Conservation (phyloP, 306 rosid species). For the Cucumis hystrix region DNA sequence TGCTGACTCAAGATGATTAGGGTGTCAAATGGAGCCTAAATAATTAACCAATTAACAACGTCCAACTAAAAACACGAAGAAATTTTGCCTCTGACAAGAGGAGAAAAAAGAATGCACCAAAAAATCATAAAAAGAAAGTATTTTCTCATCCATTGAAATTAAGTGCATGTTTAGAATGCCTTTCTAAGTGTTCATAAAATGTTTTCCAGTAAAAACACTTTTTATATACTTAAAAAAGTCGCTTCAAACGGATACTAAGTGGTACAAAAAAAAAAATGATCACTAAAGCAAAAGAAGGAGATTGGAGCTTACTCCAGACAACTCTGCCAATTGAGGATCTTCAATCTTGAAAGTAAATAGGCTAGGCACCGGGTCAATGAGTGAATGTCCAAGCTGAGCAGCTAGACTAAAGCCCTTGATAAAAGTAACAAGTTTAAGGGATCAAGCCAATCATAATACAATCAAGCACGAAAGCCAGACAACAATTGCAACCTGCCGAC, state of each 20-base stretch:
- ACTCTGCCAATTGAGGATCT: slow-evolving; percentile 48
- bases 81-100: neutral
- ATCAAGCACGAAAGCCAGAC: slow-evolving; percentile 14
- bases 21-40: neutral
- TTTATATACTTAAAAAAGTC: too few species aligned
- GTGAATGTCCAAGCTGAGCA: slow-evolving; percentile 85
- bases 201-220: too few species aligned
- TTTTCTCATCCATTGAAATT: neutral
- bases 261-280: neutral
- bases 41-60: neutral
- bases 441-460: slow-evolving; percentile 6
- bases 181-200: too few species aligned
- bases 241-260: neutral
- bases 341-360: slow-evolving; percentile 77
- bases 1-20: too few species aligned
- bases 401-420: slow-evolving; percentile 76
- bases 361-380: slow-evolving; percentile 82
- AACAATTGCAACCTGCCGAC: slow-evolving; percentile 55
- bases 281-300: neutral
- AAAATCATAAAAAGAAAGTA: neutral
- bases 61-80: neutral
- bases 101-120: neutral
- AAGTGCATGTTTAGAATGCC: too few species aligned
- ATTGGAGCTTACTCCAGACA: slow-evolving; percentile 63
- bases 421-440: slow-evolving; percentile 14